phyloP scores from a whole-genome alignment of 139 green algal species.

The Haematococcus sp. region DNA sequence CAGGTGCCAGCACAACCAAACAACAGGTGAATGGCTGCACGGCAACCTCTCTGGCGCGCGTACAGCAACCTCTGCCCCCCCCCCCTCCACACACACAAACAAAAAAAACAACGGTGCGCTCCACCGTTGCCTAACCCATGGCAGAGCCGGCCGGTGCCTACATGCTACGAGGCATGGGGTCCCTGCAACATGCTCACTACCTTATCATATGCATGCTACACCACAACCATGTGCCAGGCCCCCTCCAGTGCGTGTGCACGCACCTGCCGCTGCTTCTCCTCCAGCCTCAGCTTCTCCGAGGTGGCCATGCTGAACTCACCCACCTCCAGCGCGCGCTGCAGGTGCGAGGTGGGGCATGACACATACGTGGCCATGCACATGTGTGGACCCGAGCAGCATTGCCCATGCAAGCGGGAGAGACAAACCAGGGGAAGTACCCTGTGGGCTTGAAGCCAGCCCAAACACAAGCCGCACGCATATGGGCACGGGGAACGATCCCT shows the following conservation, averaged over 20 bases:
- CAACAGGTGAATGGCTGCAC: not conserved
- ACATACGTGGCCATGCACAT: not conserved
- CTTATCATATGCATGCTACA: not conserved
- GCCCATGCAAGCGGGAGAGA: not conserved
- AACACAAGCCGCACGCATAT: no score
- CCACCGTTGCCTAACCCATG: no score
- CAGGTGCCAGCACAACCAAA: not conserved
- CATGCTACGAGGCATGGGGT: no score
- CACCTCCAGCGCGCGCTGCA: conserved; percentile 21
- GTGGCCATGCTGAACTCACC: conserved; percentile 55
- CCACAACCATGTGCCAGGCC: not conserved
- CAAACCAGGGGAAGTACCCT: no score
- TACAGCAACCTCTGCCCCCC: not conserved
- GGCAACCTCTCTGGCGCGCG: no score
- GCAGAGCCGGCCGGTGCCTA: no score
- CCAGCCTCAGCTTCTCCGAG: conserved; percentile 80
- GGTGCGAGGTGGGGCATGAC: not conserved
- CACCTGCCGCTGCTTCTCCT: conserved; percentile 79
- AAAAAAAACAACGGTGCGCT: not conserved
- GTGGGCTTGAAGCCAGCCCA: no score
- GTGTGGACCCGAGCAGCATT: no score
- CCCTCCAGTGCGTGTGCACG: not conserved
- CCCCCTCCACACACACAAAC: not conserved
- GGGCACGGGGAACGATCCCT: no score
- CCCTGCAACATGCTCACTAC: not conserved